These are phyloP conservation scores for Nepenthes mirabilis DNA, from an alignment of 148 eudicot species.

Conservation along the genomic window DNA sequence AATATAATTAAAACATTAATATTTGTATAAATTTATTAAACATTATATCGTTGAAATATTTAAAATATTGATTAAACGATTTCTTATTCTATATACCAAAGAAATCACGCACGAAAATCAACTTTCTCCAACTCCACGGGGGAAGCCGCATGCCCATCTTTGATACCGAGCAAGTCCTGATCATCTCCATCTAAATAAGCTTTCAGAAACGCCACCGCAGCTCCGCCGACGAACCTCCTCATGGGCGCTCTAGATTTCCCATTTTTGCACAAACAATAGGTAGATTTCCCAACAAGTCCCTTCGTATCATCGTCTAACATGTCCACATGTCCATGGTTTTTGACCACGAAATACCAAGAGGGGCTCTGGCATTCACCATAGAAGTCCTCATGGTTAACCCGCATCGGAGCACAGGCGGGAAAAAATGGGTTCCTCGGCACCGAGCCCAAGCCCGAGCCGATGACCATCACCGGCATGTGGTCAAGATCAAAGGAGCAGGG, in stretches of 20 bases:
- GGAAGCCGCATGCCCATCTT: background rate
- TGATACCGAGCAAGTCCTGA: background rate
- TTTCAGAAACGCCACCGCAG: conserved; percentile 50
- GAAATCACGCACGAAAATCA: background rate
- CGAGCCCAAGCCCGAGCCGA: conserved; percentile 65
- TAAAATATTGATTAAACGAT: no score
- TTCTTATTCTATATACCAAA: no score
- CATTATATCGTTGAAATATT: no score
- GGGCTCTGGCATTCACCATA: conserved; percentile 45
- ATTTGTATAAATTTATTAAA: no score
- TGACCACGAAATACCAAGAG: conserved; percentile 51
- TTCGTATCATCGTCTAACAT: conserved; percentile 62
- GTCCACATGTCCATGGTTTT: conserved; percentile 67
- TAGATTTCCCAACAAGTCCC: conserved; percentile 49
- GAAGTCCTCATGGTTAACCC: conserved; percentile 69
- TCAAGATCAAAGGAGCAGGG: conserved; percentile 51
- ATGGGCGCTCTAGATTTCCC: conserved; percentile 61
- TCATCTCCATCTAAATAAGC: conserved; percentile 41
- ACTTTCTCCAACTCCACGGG: background rate
- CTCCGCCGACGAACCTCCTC: conserved; percentile 77
- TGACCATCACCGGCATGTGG: conserved; percentile 26
- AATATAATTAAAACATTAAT: no score
- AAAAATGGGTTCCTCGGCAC: conserved; percentile 40
- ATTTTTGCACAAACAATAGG: conserved; percentile 58
- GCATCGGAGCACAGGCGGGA: conserved; percentile 76